Evolutionary conservation across 2,329 filamentous ascomycete genomes (phyloP).

Genomic region (Ceratocystis lukuohia): DNA sequence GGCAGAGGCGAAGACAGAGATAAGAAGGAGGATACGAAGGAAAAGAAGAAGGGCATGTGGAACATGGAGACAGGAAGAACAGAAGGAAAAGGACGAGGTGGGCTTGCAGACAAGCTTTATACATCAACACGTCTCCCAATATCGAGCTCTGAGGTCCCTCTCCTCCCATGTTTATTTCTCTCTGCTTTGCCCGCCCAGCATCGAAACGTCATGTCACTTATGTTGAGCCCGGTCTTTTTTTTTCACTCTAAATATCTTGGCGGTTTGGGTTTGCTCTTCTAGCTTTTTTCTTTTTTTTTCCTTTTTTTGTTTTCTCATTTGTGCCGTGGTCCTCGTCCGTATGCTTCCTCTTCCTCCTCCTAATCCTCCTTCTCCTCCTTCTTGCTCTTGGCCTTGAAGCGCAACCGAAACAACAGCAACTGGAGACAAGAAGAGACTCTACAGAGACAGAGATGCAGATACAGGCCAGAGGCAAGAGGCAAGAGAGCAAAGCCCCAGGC

Average conservation of each 20-base stretch:
- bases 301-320: background rate
- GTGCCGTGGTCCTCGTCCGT: background rate
- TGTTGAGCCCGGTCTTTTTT: background rate
- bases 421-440: background rate
- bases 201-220: background rate
- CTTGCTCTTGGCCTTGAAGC: background rate
- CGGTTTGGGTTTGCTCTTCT: background rate
- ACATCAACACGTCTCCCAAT: background rate
- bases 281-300: background rate
- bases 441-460: background rate
- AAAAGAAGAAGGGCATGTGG: background rate
- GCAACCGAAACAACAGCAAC: background rate
- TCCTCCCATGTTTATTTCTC: background rate
- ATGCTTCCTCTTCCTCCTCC: background rate
- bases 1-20: slow-evolving; percentile 2
- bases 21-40: background rate
- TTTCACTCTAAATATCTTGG: background rate
- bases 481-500: too few species aligned
- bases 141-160: background rate
- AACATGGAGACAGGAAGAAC: slow-evolving; percentile 1
- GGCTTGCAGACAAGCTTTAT: background rate
- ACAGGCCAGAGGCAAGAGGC: background rate
- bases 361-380: background rate
- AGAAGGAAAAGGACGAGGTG: background rate
- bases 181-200: background rate